Conservation (phyloP, 257 asterid species). For the Nicotiana noctiflora region DNA sequence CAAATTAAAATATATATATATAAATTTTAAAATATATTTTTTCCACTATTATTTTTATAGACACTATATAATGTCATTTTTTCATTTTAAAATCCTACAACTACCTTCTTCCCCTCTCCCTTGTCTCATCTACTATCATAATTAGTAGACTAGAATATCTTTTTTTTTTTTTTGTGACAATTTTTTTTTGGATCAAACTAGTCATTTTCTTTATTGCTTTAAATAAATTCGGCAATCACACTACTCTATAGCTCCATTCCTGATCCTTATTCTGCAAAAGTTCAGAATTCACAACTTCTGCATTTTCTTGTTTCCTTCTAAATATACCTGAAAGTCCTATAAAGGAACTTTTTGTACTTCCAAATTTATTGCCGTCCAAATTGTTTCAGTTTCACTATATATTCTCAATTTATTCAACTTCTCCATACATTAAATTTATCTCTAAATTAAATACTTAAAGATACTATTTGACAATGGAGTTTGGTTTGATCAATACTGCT, state of each 20-base stretch:
- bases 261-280: neutral
- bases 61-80: too few species aligned
- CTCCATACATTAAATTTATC: neutral
- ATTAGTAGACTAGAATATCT: neutral
- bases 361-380: conserved; percentile 8
- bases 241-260: neutral
- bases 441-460: neutral
- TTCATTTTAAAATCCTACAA: neutral
- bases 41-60: too few species aligned
- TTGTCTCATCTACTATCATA: neutral
- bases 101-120: neutral
- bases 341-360: neutral
- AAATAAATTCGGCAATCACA: neutral
- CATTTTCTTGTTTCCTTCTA: conserved; percentile 1
- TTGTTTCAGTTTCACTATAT: conserved; percentile 4
- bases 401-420: neutral
- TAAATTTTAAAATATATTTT: too few species aligned
- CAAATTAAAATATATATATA: too few species aligned
- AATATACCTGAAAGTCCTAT: neutral
- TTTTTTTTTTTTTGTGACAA: neutral
- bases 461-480: conserved; percentile 16
- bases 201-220: neutral
- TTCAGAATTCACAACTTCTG: neutral
- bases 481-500: conserved; percentile 18
- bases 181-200: neutral